phyloP scores from a whole-genome alignment of 352 stramenopile genomes.

The Pythium apleroticum region DNA sequence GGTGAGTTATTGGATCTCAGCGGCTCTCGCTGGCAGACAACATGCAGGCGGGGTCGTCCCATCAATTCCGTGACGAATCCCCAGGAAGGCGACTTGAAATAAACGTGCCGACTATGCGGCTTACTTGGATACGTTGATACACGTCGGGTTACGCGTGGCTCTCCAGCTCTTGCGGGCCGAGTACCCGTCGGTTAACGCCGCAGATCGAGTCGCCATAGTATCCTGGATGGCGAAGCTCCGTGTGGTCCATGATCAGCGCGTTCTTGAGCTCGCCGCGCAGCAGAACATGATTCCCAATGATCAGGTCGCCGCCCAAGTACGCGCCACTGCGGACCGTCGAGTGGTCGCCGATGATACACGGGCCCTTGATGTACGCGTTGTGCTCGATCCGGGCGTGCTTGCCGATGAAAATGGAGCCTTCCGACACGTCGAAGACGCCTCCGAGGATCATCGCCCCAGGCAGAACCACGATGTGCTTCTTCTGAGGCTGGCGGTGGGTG shows the following conservation, averaged over 20 bases:
- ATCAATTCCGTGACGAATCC: too few relatives aligned
- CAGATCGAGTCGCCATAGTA: conserved; percentile 79
- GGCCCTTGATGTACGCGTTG: conserved; percentile 72
- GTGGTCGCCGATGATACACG: conserved; percentile 65
- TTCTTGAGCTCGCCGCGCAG: conserved; percentile 75
- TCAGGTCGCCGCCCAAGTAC: conserved; percentile 70
- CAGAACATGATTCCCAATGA: conserved; percentile 61
- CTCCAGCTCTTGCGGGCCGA: not conserved
- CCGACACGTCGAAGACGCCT: conserved; percentile 66
- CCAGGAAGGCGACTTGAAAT: not conserved
- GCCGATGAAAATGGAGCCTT: conserved; percentile 67
- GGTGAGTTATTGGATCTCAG: not conserved
- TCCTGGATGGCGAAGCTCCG: conserved; percentile 68
- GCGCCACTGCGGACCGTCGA: conserved; percentile 60
- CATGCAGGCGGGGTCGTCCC: not conserved
- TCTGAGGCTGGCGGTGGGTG: conserved; percentile 26
- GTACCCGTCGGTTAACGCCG: conserved; percentile 40
- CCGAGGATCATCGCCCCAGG: conserved; percentile 48
- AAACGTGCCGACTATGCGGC: not conserved
- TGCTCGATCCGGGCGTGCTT: conserved; percentile 65
- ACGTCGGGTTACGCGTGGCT: not conserved
- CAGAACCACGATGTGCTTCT: conserved; percentile 54
- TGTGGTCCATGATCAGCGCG: conserved; percentile 64
- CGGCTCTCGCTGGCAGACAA: not conserved
- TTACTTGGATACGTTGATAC: not conserved